Evolutionary conservation across 2,329 filamentous ascomycete species (phyloP).

Genomic region (Cladophialophora exuberans): DNA sequence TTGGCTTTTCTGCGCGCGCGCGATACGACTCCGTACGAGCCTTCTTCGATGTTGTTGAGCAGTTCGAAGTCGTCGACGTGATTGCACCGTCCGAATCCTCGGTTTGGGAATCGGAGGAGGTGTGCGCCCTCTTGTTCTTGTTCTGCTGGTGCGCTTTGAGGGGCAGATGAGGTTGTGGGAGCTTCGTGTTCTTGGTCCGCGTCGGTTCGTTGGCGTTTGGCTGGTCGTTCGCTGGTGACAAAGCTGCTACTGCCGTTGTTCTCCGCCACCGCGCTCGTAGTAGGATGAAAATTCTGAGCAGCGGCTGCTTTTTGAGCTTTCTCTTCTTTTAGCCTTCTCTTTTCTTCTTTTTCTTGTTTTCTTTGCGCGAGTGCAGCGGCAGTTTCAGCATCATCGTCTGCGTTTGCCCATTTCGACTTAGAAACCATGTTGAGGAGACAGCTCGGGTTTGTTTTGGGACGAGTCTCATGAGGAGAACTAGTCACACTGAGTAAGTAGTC

Average conservation of each 20-base stretch:
- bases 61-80: slow-evolving; percentile 88
- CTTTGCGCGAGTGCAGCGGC: slow-evolving; percentile 68
- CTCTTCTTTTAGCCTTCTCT: slow-evolving; percentile 79
- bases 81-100: slow-evolving; percentile 70
- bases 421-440: slow-evolving; percentile 2
- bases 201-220: slow-evolving; percentile 66
- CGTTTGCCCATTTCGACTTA: slow-evolving; percentile 81
- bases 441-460: too few species aligned
- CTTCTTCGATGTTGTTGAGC: slow-evolving; percentile 96
- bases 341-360: slow-evolving; percentile 84
- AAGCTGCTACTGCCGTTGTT: too few species aligned
- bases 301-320: slow-evolving; percentile 68
- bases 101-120: slow-evolving; percentile 72
- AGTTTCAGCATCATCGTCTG: slow-evolving; percentile 70
- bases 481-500: too few species aligned
- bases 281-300: too few species aligned
- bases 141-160: background rate
- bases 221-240: slow-evolving; percentile 49
- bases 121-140: slow-evolving; percentile 47
- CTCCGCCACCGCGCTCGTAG: too few species aligned
- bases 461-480: too few species aligned
- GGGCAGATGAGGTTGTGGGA: slow-evolving; percentile 28
- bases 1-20: slow-evolving; percentile 75
- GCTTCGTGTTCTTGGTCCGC: slow-evolving; percentile 49
- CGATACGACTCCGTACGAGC: slow-evolving; percentile 93